These are phyloP conservation scores for Chlorella sp. DNA, from an alignment of 139 green algal species.

Conservation along the genomic window DNA sequence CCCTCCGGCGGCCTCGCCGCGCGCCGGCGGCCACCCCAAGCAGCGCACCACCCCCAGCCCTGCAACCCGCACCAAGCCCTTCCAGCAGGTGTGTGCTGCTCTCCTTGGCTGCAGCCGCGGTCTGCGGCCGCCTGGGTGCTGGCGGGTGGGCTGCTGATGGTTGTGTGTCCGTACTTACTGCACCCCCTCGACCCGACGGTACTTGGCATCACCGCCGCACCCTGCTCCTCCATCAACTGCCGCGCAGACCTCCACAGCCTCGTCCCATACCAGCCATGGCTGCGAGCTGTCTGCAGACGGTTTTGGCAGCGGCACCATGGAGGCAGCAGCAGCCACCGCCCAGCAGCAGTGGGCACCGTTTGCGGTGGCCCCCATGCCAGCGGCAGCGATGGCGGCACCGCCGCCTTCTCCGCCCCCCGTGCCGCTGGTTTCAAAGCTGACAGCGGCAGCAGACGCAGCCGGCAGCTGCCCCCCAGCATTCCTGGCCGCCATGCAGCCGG, in stretches of 20 bases:
- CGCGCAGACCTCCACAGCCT: too few species aligned
- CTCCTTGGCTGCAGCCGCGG: not conserved
- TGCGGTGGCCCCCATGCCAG: not conserved
- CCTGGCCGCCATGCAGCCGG: not conserved
- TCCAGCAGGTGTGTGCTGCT: not conserved
- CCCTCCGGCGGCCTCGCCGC: not conserved
- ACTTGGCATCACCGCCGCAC: not conserved
- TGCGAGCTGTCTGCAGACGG: too few species aligned
- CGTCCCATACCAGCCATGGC: too few species aligned
- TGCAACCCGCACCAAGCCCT: not conserved
- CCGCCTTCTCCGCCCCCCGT: not conserved
- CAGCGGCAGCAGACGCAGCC: not conserved
- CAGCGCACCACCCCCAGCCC: not conserved
- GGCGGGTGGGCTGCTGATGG: too few species aligned
- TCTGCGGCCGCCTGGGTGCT: too few species aligned
- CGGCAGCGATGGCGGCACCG: not conserved
- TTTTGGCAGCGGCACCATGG: too few species aligned
- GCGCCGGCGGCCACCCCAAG: not conserved
- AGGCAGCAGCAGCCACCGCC: too few species aligned
- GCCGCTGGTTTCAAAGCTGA: not conserved
- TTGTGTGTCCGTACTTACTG: too few species aligned
- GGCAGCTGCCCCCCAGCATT: not conserved
- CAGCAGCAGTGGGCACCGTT: too few species aligned
- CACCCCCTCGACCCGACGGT: too few species aligned
- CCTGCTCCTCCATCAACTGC: too few species aligned